Base-by-base conservation (phyloP, 2,329 filamentous ascomycete genomes). In the Aureobasidium namibiae region DNA sequence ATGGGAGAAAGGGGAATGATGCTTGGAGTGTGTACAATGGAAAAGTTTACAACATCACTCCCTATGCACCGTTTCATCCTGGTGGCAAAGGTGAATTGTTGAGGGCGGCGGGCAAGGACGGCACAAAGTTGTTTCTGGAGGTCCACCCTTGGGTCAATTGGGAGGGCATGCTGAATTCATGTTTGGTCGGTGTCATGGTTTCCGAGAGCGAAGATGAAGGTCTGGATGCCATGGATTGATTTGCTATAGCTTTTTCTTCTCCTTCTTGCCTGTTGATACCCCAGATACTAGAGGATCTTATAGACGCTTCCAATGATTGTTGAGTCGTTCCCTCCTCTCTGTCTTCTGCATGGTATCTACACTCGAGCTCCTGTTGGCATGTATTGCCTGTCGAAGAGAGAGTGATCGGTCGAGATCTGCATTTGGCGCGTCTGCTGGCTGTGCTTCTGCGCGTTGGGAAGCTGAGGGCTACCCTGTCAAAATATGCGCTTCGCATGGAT, bases 11-110 rank as follows among this genome's bases (percentile, higher is more conserved):
- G 69, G 90, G 90, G 9, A 72, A 70, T 54, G 89, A 95, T 67
- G 90, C 92, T 0, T 99, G 94, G 94, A 95, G 88, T 61, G 89
- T 85, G 1, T 86, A 95, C 62, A 87, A 90, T 61, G 92, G 92
- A 1, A 88, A 89, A 67, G 92, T 97, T 29, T 99, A 97, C 75
- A 97, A 97, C 68, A 86, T 99, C 60, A 87, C 87, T 0, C 90
- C 92, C 0, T 99, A 97, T 70, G 71, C 91, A 36, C 85, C 88
- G 1, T 99, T 91, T 70, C 94, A 99, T 71, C 94, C 94, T 0
- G 94, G 94, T 23, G 94, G 89, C 9, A 83, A 87, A 66, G 83
- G 84, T 4, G 89, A 95, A 74, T 72, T 94, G 66, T 92, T 86
- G 75, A 92, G 96, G 68, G 87, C 80, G 33, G 81, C 75, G 0